Evolutionary conservation across 495 filamentous ascomycete genomes (phyloP), one percentile per base, ranked within the genome.

Genomic region (Penicillium chermesinum): DNA sequence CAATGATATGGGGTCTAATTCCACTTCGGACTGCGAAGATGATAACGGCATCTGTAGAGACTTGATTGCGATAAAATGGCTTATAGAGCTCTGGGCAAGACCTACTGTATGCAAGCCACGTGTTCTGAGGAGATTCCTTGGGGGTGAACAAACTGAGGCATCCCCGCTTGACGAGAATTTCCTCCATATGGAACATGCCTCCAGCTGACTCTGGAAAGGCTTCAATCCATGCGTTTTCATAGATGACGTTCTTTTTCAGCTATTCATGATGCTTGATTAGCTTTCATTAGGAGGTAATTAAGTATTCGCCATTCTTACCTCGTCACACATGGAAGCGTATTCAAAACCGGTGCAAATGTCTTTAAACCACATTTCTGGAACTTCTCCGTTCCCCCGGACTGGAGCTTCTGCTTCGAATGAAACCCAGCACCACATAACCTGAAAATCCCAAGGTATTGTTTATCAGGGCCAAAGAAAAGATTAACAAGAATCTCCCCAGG

Each of bases 361-460:
- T 39, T 58, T 61, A 52, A 74, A 78, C 63, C 71, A 73, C 45
- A 73, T 53, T 33, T 65, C 55, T 35, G 68, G 32, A 3, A 55
- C 14, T 1, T 12, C 14, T 36, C 4, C 22, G 41, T 33, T 49
- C 51, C 21, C 19, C 12, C 34, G n/a, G 42, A 5, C 17, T 20
- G 33, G 35, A 37, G 35, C 13, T n/a, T 37, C 6, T n/a, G 3
- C 4, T 7, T n/a, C 13, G 35, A 17, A 7, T 37, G 12, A 17
- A 17, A 17, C 45, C 39, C 2, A 58, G 12, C 17, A 15, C 73
- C 73, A 47, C 67, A 70, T 10, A 79, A 46, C 16, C 62, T 65
- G 19, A 66, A 61, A 18, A 51, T n/a, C 4, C 74, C 76, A 21
- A 76, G 46, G 0, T 52, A 38, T 14, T 49, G 55, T 16, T 54